Evolutionary conservation across 2,329 filamentous ascomycete genomes (phyloP), one percentile per base, ranked within the genome.

Genomic region (Verticillium nonalfalfae): DNA sequence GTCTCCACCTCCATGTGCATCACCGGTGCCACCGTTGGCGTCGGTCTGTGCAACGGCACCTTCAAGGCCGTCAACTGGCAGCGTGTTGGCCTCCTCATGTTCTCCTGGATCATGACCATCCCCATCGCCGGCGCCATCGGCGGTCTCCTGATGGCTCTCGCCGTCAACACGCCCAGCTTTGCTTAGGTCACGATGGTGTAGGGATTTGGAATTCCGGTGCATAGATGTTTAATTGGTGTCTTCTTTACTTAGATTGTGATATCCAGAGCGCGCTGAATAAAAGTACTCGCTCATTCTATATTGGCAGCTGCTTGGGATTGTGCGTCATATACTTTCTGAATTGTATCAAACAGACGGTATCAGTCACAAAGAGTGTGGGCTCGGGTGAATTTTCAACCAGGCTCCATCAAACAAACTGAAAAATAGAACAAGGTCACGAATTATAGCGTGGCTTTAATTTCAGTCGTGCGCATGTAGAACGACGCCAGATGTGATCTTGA

Each of bases 1-100:
- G 89, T 93, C 34, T 92, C 89, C 0, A 93, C 88, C 2, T 87
- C 86, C 18, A 89, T 89, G 89, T 93, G 90, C 73, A 91, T 93
- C 73, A 92, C 89, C 1, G 90, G 90, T 60, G 89, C 90, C 33
- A 92, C 89, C 0, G 87, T 92, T 55, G 90, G 90, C 63, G 90
- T 93, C 57, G 89, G 88, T 70, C 85, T 93, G 21, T 91, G 88
- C 81, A 92, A 91, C 72, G 88, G 89, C 38, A 86, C 82, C 34
- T 65, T 85, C 62, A 88, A 85, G 76, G 89, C 90, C 1, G 86
- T 93, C 68, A 93, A 93, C 81, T 93, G 81, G 77, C 85, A 91
- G 75, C 86, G 88, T 72, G 86, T 93, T 10, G 83, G 81, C 52
- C 83, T 91, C 7, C 72, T 93, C 63, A 67, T 89, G 58, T 75